Base-by-base conservation (phyloP, 148 eudicot genomes). In the Mesembryanthemum crystallinum region DNA sequence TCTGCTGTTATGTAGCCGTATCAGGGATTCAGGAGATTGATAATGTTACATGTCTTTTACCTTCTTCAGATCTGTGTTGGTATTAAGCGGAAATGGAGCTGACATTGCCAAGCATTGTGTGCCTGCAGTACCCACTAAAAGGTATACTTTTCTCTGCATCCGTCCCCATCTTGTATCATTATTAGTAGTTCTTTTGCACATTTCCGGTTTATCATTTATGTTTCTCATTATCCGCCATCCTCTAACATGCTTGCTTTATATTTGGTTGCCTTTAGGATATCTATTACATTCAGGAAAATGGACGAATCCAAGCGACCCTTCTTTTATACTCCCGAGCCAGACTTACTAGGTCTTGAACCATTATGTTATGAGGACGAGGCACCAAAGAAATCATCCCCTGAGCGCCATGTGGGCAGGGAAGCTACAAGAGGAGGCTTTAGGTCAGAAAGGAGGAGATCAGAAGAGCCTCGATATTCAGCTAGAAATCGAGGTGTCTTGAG, bases 61-160 rank as follows among this genome's bases (percentile, higher is more conserved):
- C 17, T 32, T 8, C 68, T 51, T 73, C 69, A 85, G 88, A 68
- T 82, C 86, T 73, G 86, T 85, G 35, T 67, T 85, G 78, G 88
- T 85, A 29, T 78, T 85, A 63, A 82, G 83, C 28, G 88, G 84
- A 55, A 85, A 85, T 51, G 88, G 88, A 55, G 88, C 88, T 75
- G 84, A 85, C 75, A 78, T 85, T 29, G 86, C 88, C 28, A 85
- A 85, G 80, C 88, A 85, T 83, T 85, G 88, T 66, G 84, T 85
- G 28, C 88, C 88, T 64, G 88, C 86, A n/a, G 88, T 85, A 69
- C 88, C 88, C 72, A 69, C 76, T 13, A 85, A 80, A 73, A 82
- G 88, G 88, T 85, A 73, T 25, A 6, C n/a, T 32, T 51, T n/a
- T 63, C 33, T 63, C 9, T 77, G 67, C 63, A 29, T 58, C 37